Evolutionary conservation across 495 filamentous ascomycete genomes (phyloP), one percentile per base, ranked within the genome.

Genomic region (Elasticomyces elasticus): DNA sequence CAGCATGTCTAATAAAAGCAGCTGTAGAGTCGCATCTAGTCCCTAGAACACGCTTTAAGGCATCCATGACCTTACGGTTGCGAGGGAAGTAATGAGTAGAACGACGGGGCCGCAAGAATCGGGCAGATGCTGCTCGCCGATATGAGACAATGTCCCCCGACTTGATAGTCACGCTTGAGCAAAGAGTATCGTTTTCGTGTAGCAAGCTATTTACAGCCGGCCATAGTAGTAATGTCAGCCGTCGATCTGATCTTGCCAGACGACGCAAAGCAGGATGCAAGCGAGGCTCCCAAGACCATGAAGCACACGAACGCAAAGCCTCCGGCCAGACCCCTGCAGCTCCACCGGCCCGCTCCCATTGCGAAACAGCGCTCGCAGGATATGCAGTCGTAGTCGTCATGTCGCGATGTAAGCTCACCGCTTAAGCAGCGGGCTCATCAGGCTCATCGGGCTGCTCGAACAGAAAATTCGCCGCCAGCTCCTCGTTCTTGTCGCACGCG

Each of bases 401-500:
- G 7, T 33, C 7, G 15, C 15, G 30, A 7, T 15, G n/a, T 7
- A 15, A 3, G 13, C 13, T 40, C 35, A 13, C 5, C 35, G 19
- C 13, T 45, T 50, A 59, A 23, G 43, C 44, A 42, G 54, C 41
- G 1, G 58, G 62, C 49, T 85, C 78, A 51, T 89, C 85, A 30
- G 85, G 84, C 26, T 97, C 92, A 54, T 92, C 88, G 1, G 90
- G 89, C 67, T 96, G 88, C 60, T 98, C 92, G 64, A 98, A 98
- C 49, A 98, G 75, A 71, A 96, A 96, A 66, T 98, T 98, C 27
- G 92, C 92, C 2, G 92, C 90, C 31, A 97, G 74, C 67, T 98
- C 92, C 70, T 98, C 92, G 68, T 98, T 96, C 77, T 97, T 98
- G 71, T 98, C 92, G 68, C 92, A 98, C 6, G 92, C 92, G 67